Evolutionary conservation across 192 early-diverging fungal species (phyloP).

Genomic region (Tieghemiomyces parasiticus): DNA sequence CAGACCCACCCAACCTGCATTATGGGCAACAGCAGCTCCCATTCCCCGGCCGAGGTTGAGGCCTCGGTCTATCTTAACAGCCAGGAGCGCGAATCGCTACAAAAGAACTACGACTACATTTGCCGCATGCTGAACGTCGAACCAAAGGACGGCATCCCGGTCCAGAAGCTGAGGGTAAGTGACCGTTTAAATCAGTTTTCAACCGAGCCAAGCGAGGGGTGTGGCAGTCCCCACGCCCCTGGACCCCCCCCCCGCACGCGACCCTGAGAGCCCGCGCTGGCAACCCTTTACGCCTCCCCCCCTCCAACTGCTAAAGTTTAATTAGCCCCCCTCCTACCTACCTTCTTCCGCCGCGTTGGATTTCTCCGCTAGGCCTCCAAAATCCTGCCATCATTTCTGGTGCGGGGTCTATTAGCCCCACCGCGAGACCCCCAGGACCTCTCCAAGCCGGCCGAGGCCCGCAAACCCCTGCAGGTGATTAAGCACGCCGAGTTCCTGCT

Average conservation of each 20-base stretch:
- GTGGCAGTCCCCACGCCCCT: no score
- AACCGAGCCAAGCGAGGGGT: no score
- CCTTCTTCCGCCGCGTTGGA: no score
- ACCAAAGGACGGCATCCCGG: background rate
- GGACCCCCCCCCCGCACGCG: no score
- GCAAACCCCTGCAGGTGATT: background rate
- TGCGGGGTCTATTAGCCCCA: background rate
- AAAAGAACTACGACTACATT: constrained; percentile 5
- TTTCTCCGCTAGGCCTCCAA: background rate
- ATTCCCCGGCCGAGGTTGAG: background rate
- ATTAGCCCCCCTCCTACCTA: no score
- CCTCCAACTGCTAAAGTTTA: no score
- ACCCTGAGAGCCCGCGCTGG: no score
- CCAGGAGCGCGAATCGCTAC: background rate
- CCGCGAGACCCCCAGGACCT: background rate
- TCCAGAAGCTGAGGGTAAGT: constrained; percentile 6
- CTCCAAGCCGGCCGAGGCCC: background rate
- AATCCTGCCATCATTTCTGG: constrained; percentile 4
- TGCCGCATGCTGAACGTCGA: constrained; percentile 2
- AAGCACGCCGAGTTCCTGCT: background rate
- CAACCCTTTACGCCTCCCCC: no score
- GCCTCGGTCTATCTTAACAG: constrained; percentile 2
- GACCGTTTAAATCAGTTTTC: background rate
- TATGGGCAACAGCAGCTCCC: constrained; percentile 7
- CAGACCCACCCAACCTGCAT: no score